phyloP scores from a whole-genome alignment of 2,329 filamentous ascomycete genomes.

The Fusarium anguioides region DNA sequence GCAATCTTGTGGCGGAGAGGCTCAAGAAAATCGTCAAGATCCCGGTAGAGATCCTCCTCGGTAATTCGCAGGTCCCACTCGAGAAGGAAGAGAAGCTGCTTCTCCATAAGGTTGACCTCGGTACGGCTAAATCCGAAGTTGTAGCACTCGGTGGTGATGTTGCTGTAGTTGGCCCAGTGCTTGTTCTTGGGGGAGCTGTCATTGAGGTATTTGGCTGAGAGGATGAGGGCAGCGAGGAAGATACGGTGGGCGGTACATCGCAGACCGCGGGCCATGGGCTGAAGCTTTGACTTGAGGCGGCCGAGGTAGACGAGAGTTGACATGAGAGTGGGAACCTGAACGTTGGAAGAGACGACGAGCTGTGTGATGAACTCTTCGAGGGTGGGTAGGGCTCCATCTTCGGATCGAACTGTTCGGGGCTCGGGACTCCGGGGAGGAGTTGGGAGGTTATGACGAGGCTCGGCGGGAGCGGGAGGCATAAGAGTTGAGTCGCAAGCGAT shows the following conservation, averaged over 20 bases:
- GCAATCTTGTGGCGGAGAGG: slow-evolving; percentile 77
- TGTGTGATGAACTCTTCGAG: slow-evolving; percentile 93
- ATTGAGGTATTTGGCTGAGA: slow-evolving; percentile 96
- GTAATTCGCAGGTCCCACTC: slow-evolving; percentile 93
- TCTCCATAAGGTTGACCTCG: slow-evolving; percentile 99
- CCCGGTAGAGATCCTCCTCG: slow-evolving; percentile 85
- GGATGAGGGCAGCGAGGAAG: slow-evolving; percentile 88
- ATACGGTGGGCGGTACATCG: slow-evolving; percentile 97
- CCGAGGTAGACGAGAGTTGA: slow-evolving; percentile 93
- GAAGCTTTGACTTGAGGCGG: slow-evolving; percentile 84
- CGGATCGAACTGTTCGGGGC: slow-evolving; percentile 59
- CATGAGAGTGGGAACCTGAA: slow-evolving; percentile 98
- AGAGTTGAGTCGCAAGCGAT: slow-evolving; percentile 79
- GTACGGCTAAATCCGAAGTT: slow-evolving; percentile 92
- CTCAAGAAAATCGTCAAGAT: slow-evolving; percentile 88
- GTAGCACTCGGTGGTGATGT: slow-evolving; percentile 72
- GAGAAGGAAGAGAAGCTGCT: slow-evolving; percentile 93
- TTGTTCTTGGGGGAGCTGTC: slow-evolving; percentile 99
- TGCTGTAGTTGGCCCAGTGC: slow-evolving; percentile 97
- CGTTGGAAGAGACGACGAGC: slow-evolving; percentile 91
- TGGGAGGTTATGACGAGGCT: slow-evolving; percentile 53
- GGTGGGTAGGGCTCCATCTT: slow-evolving; percentile 73
- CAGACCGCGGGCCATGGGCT: slow-evolving; percentile 95
- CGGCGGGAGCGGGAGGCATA: slow-evolving; percentile 59
- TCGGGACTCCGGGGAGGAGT: slow-evolving; percentile 64